Evolutionary conservation across 257 asterid species (phyloP).

Genomic region (Hygrophila difformis): DNA sequence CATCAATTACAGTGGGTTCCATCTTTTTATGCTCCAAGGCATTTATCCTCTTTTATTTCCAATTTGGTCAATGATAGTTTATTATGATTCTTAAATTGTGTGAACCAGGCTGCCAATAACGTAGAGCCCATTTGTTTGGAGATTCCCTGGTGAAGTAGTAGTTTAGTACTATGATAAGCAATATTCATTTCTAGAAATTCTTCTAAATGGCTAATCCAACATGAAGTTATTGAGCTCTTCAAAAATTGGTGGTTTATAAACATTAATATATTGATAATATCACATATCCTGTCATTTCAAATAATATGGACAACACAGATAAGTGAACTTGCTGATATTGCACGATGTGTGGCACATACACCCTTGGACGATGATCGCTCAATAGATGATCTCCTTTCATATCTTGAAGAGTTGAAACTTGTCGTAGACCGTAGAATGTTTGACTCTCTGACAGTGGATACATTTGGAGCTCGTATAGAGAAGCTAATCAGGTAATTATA

Average conservation of each 20-base stretch:
- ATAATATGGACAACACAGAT: constrained; percentile 43
- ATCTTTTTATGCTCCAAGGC: no score
- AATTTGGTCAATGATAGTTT: background rate
- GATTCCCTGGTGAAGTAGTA: constrained; percentile 4
- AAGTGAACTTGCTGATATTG: constrained; percentile 95
- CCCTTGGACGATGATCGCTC: constrained; percentile 89
- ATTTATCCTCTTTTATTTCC: background rate
- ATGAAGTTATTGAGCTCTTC: background rate
- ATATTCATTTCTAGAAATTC: background rate
- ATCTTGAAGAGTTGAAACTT: constrained; percentile 93
- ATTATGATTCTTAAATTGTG: constrained; percentile 9
- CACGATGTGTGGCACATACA: constrained; percentile 87
- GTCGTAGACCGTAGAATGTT: constrained; percentile 79
- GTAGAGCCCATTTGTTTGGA: constrained; percentile 5
- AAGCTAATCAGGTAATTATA: constrained; percentile 67
- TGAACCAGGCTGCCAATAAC: constrained; percentile 11
- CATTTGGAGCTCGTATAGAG: constrained; percentile 98
- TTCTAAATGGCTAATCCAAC: background rate
- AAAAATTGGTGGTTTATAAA: background rate
- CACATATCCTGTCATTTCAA: constrained; percentile 12
- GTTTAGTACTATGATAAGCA: constrained; percentile 4
- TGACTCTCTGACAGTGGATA: constrained; percentile 91
- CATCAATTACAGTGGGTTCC: no score
- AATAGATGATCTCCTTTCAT: constrained; percentile 68
- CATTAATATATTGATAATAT: background rate